phyloP scores from a whole-genome alignment of 2,329 filamentous ascomycete genomes.

The Aspergillaceae sp. region DNA sequence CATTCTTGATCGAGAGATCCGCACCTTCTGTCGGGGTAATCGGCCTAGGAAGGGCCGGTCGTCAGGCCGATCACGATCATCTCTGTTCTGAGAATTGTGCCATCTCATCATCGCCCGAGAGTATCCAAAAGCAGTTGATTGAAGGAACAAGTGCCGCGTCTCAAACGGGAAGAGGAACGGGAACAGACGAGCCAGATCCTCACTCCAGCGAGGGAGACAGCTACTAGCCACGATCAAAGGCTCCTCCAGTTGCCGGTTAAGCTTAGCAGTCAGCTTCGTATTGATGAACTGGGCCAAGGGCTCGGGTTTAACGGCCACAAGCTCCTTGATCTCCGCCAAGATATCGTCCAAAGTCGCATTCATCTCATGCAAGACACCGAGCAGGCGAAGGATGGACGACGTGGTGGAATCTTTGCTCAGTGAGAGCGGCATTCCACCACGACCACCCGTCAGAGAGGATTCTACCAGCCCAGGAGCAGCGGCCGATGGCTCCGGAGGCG shows the following conservation, averaged over 20 bases:
- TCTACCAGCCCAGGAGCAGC: constrained; percentile 48
- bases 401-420: constrained; percentile 76
- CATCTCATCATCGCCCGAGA: constrained; percentile 94
- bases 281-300: constrained; percentile 93
- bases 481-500: constrained; percentile 61
- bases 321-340: constrained; percentile 64
- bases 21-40: constrained; percentile 93
- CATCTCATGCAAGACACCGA: constrained; percentile 84
- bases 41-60: constrained; percentile 86
- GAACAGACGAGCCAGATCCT: constrained; percentile 85
- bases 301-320: constrained; percentile 65
- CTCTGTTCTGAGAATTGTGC: constrained; percentile 81
- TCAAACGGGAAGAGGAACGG: constrained; percentile 98
- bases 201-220: constrained; percentile 90
- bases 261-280: constrained; percentile 93
- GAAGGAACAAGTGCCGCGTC: constrained; percentile 89
- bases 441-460: constrained; percentile 31
- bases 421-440: constrained; percentile 64
- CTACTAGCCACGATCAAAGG: constrained; percentile 94
- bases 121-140: constrained; percentile 97
- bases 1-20: constrained; percentile 89
- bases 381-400: constrained; percentile 73
- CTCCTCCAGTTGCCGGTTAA: constrained; percentile 94
- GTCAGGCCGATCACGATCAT: constrained; percentile 72
- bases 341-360: constrained; percentile 93